Conservation (phyloP, 345 rosid species). For the Mangifera indica region DNA sequence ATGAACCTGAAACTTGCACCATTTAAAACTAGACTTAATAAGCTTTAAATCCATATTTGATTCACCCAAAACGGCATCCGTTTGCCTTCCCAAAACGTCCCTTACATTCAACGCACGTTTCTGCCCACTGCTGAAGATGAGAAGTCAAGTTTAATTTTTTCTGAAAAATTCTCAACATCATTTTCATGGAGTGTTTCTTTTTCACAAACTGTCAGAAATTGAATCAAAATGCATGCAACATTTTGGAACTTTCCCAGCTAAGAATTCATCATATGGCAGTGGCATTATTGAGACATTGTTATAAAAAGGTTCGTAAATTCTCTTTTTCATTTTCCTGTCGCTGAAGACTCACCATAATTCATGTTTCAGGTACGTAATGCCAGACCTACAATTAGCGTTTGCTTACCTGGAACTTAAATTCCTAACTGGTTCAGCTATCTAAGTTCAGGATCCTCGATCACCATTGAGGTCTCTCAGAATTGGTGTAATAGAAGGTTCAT, state of each 20-base stretch:
- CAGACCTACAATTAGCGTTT: not conserved
- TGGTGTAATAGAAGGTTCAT: not conserved
- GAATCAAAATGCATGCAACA: no score
- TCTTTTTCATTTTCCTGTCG: not conserved
- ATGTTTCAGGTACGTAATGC: not conserved
- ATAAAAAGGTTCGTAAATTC: not conserved
- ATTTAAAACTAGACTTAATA: no score
- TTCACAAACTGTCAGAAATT: not conserved
- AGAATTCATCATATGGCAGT: not conserved
- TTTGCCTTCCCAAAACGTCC: no score
- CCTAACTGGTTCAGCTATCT: slow-evolving; percentile 9
- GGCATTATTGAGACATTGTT: no score
- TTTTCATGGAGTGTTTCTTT: not conserved
- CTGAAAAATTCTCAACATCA: no score
- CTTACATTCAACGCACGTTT: no score
- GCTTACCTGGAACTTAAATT: slow-evolving; percentile 15
- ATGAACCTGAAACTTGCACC: no score
- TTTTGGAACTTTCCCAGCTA: not conserved
- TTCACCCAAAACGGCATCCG: no score
- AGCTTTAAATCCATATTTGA: no score
- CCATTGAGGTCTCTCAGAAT: not conserved
- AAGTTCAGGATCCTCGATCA: not conserved
- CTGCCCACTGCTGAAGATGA: no score
- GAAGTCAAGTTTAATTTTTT: no score
- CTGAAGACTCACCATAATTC: not conserved